phyloP scores from a whole-genome alignment of 306 rosid species.

The Sophora flavescens region DNA sequence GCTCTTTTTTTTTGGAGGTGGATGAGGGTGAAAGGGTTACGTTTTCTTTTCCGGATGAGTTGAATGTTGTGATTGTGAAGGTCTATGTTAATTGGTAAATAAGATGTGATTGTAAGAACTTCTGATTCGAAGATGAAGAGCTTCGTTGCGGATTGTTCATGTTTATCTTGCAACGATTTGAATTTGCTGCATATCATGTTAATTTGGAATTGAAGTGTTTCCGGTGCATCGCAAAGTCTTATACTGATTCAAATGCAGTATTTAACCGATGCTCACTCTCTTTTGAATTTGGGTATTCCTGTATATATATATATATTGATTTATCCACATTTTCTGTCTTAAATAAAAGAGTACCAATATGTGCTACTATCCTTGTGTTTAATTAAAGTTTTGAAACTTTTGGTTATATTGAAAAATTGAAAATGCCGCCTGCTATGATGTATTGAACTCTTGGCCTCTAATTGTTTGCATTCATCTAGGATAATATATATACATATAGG shows the following conservation, averaged over 20 bases:
- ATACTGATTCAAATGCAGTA: neutral
- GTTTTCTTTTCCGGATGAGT: slow-evolving; percentile 30
- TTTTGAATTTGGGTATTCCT: neutral
- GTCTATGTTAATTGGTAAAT: slow-evolving; percentile 27
- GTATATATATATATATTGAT: no score
- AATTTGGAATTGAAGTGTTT: slow-evolving; percentile 1
- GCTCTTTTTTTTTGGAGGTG: slow-evolving; percentile 2
- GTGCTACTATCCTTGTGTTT: neutral
- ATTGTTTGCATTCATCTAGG: slow-evolving; percentile 16
- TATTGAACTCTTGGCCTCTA: slow-evolving; percentile 18
- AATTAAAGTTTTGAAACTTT: neutral
- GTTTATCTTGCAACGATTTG: slow-evolving; percentile 6
- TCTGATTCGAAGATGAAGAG: slow-evolving; percentile 19
- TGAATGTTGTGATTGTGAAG: neutral
- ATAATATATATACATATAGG: no score
- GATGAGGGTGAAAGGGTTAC: slow-evolving; percentile 2
- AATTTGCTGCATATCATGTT: slow-evolving; percentile 5
- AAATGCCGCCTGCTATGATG: neutral
- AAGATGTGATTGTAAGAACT: slow-evolving; percentile 28
- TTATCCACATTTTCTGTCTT: neutral
- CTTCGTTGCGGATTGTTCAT: slow-evolving; percentile 11
- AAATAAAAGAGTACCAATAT: neutral
- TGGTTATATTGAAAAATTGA: neutral
- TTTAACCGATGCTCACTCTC: neutral
- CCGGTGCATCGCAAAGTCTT: slow-evolving; percentile 18